Evolutionary conservation across 129 eudicot genomes (phyloP).

Genomic region (Cynara cardunculus): DNA sequence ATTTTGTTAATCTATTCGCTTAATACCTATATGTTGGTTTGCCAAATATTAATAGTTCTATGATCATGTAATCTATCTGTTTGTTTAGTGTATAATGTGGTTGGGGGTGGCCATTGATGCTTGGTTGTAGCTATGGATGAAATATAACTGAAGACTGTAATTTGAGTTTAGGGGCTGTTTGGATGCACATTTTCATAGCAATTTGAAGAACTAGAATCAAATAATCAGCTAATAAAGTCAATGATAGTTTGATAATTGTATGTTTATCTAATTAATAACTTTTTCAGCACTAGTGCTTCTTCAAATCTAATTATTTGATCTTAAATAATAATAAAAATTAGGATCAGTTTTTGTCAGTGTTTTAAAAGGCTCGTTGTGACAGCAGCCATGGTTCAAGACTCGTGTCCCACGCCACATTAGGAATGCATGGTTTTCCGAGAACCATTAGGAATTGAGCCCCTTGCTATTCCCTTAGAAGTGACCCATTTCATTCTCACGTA

Average conservation of each 20-base stretch:
- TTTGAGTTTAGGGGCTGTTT: background rate
- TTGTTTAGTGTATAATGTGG: background rate
- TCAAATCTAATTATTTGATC: background rate
- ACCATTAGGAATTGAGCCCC: too few relatives aligned
- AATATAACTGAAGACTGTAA: background rate
- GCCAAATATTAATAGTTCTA: background rate
- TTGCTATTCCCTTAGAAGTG: too few relatives aligned
- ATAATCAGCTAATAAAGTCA: background rate
- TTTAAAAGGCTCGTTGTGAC: too few relatives aligned
- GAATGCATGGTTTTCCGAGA: too few relatives aligned
- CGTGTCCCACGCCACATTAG: too few relatives aligned
- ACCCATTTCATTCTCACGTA: too few relatives aligned
- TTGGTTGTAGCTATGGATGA: background rate
- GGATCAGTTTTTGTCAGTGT: background rate
- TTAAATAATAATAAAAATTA: too few relatives aligned
- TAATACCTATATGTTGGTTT: background rate
- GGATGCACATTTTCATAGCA: background rate
- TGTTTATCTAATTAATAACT: background rate
- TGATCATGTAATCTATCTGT: background rate
- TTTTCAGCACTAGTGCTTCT: background rate
- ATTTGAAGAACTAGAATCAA: background rate
- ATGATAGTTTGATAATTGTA: background rate
- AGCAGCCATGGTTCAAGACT: too few relatives aligned
- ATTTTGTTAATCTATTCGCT: slow-evolving; percentile 6
- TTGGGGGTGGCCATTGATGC: background rate